Percentiles rank a stretch among this genome's conserved stretches.
These are phyloP conservation scores for Trichomonascaceae sp. DNA, from an alignment of 1,139 yeast genomes.

Conservation along the genomic window DNA sequence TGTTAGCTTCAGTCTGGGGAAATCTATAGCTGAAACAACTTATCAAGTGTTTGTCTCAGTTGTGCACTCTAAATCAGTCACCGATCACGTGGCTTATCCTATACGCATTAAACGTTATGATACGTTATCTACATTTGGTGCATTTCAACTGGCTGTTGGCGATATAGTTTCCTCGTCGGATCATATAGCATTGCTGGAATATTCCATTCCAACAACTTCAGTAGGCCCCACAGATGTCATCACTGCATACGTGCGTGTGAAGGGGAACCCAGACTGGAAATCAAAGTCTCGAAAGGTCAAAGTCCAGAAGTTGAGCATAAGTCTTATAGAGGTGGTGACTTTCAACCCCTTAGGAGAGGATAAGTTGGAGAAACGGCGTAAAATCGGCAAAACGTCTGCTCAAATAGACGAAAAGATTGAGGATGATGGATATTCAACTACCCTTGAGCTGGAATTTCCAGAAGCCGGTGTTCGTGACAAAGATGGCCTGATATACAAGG, in stretches of 20 bases:
- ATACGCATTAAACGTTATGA: constrained; percentile 35
- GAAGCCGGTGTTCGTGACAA: constrained; percentile 23
- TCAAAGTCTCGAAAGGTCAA: constrained; percentile 33
- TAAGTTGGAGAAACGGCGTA: constrained; percentile 28
- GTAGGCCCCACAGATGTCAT: constrained; percentile 37
- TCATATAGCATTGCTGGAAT: constrained; percentile 34
- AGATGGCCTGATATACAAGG: constrained; percentile 30
- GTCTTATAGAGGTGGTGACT: constrained; percentile 33
- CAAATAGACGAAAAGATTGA: constrained; percentile 29
- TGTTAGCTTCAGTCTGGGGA: constrained; percentile 32
- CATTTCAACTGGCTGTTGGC: constrained; percentile 30
- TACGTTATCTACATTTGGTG: constrained; percentile 36
- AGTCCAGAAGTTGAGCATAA: constrained; percentile 32
- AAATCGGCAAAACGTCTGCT: constrained; percentile 28
- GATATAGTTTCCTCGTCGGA: constrained; percentile 30
- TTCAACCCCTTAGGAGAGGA: constrained; percentile 32
- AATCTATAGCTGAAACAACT: constrained; percentile 29
- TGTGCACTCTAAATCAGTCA: constrained; percentile 22
- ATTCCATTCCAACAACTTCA: constrained; percentile 32
- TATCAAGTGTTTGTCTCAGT: constrained; percentile 33
- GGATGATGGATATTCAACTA: constrained; percentile 26
- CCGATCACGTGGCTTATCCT: constrained; percentile 31
- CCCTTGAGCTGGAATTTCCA: constrained; percentile 31
- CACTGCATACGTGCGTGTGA: constrained; percentile 27
- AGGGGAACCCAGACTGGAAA: constrained; percentile 35